Percentiles rank a stretch among this genome's conserved stretches.
phyloP scores from a whole-genome alignment of 176 grass and related monocot species.

The Carex scoparia region DNA sequence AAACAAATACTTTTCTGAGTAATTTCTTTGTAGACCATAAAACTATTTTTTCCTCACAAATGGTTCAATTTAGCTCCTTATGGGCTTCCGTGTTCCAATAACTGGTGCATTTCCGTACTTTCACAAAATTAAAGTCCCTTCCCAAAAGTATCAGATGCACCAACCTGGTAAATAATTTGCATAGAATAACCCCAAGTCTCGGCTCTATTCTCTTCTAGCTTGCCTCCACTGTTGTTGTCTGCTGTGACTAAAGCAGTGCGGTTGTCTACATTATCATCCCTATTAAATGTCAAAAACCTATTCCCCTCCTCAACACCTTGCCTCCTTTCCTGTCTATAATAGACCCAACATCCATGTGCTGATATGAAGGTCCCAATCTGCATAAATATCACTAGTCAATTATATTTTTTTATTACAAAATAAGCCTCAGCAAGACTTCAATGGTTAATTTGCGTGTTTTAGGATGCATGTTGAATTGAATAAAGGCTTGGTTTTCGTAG shows the following conservation, averaged over 20 bases:
- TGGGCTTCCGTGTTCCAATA: no score
- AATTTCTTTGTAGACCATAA: no score
- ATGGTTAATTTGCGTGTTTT: neutral
- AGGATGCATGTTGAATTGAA: neutral
- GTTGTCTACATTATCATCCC: neutral
- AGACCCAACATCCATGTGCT: slow-evolving; percentile 37
- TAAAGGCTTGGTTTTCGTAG: neutral
- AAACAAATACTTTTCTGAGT: neutral
- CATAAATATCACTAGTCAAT: neutral
- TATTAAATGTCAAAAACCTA: neutral
- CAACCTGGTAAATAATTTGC: slow-evolving; percentile 43
- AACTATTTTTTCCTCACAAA: no score
- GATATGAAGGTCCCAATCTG: slow-evolving; percentile 39
- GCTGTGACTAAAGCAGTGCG: neutral
- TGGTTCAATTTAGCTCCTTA: no score
- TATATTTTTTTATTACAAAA: neutral
- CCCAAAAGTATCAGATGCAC: neutral
- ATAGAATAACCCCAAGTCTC: neutral
- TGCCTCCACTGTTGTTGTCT: neutral
- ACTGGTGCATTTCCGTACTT: no score
- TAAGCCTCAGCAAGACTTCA: neutral
- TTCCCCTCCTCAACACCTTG: neutral
- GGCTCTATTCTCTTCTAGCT: neutral
- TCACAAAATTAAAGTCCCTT: no score
- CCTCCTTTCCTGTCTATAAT: neutral